Evolutionary conservation across 176 grass and related monocot species (phyloP).

Genomic region (Rhipidocladum racemiflorum): DNA sequence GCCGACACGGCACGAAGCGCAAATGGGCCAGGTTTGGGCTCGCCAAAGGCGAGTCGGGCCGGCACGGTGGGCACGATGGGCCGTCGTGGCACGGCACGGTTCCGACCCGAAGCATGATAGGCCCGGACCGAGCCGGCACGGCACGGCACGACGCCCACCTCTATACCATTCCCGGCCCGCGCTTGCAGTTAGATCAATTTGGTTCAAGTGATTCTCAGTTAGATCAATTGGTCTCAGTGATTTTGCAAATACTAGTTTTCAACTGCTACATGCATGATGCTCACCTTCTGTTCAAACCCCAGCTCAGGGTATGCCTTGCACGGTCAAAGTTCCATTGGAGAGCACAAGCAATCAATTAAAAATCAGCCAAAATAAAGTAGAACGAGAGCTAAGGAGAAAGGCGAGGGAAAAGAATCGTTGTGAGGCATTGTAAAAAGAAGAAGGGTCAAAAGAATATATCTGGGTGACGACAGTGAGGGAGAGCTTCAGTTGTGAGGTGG

Average conservation of each 20-base stretch:
- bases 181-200: not conserved
- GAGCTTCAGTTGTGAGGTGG: not conserved
- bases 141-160: too few relatives aligned
- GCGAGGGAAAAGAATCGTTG: not conserved
- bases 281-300: not conserved
- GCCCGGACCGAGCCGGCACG: too few relatives aligned
- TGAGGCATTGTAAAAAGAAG: too few relatives aligned
- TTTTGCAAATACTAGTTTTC: not conserved
- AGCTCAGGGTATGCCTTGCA: not conserved
- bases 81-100: too few relatives aligned
- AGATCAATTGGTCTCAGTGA: not conserved
- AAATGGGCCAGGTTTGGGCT: too few relatives aligned
- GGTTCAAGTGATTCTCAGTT: not conserved
- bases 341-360: not conserved
- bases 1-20: too few relatives aligned
- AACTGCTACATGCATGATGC: not conserved
- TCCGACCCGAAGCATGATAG: too few relatives aligned
- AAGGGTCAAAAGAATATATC: not conserved
- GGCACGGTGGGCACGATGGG: too few relatives aligned
- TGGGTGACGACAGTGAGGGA: slow-evolving; percentile 1
- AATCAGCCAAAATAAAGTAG: not conserved
- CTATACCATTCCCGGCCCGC: not conserved
- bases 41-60: too few relatives aligned
- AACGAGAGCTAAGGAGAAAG: not conserved
- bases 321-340: not conserved